Evolutionary conservation across 1,284 basidiomycete species (phyloP), one percentile per base, ranked within the genome.

Genomic region (Pholiota adiposa): DNA sequence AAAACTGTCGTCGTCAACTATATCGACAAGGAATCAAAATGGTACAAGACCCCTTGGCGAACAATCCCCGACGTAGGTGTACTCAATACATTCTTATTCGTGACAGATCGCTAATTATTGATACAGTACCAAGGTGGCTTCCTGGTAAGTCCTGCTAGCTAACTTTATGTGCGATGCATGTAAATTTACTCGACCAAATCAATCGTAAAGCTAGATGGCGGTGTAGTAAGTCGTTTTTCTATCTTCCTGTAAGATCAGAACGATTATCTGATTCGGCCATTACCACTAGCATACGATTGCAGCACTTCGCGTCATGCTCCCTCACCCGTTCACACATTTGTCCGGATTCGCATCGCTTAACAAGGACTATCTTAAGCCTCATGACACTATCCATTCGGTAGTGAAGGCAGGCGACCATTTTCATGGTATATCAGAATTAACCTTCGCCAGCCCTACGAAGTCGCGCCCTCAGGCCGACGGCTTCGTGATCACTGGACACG

Each of bases 41-140:
- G 86, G 80, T 92, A 92, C 73, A 88, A 90, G 50, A 93, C 91
- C 0, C 83, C 87, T 27, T 94, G 92, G 92, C 80, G 92, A 48
- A 92, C 88, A 2, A 76, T 91, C 55, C 92, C 92, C n/a, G 88
- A 90, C 57, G 89, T 90, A 67, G 70, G 86, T 79, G 2, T 41
- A 40, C 55, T 59, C 54, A 46, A 51, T 51, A 56, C 40, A 43
- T 43, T 51, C 51, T 8, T 8, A 23, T 62, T 38, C 16, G 14
- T 25, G 56, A 18, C 54, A 33, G 27, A 29, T 31, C 46, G 18
- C 53, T 68, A 18, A 58, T 23, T 29, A 40, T 60, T 62, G 58
- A 65, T 60, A n/a, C 53, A 93, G 86, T 93, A 93, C 69, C 92
- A 94, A 78, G 92, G 92, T 33, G 92, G 91, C 43, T 90, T 90